Evolutionary conservation across 768 basidiomycete genomes (phyloP), one percentile per base, ranked within the genome.

Genomic region (Leccinum fibrillosum): DNA sequence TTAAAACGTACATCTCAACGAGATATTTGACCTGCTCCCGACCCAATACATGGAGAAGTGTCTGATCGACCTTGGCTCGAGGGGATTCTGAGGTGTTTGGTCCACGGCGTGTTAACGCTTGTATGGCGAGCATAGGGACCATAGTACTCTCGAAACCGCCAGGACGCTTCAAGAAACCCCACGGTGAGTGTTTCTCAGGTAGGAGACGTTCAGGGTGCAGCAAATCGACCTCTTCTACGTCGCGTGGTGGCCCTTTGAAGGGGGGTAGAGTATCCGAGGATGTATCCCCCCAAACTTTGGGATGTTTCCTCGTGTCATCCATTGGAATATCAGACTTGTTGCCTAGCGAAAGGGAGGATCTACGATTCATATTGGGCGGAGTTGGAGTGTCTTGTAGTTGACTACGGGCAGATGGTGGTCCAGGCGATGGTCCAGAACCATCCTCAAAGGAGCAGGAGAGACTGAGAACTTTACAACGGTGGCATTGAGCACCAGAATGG

Each of bases 381-480:
- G 66, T 6, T 6, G 61, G 42, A 19, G 62, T 54, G 26, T 72
- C 72, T 34, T 63, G 39, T 19, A 56, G 66, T 39, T 60, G 67
- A 26, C n/a, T 39, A 35, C 58, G 69, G 49, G 58, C 55, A 61
- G 66, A 64, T 25, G 62, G 60, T 3, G 62, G 52, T 0, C 47
- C 45, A 37, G 61, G 58, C 23, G 66, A 62, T 19, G 69, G 57
- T 0, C 57, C 61, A 10, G 68, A 49, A 17, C 56, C 47, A 3
- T 74, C 74, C 53, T 79, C 78, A 52, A 81, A 81, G 2, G 81
- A 82, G 61, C 80, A 81, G 26, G 75, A 54, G 23, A 79, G 69
- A 54, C 67, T 71, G 52, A 82, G 71, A n/a, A 81, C 79, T 63
- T 79, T 78, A 62, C 81, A 81, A 12, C 80, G 77, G 57, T 81